Conservation (phyloP, 2,329 filamentous ascomycete species). For the Penicillium psychrosexuale region DNA sequence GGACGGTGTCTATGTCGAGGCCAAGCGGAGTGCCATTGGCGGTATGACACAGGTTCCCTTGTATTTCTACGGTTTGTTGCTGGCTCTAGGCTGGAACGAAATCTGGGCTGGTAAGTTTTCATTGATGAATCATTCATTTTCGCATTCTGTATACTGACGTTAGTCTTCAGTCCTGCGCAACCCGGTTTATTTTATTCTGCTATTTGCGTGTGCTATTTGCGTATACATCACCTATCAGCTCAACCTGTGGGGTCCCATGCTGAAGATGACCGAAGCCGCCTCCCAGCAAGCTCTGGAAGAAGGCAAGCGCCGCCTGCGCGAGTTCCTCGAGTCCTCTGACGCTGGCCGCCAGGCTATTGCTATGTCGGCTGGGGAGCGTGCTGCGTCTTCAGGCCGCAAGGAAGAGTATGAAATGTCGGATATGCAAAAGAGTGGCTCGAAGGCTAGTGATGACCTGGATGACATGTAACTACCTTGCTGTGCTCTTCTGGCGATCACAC, state of each 20-base stretch:
- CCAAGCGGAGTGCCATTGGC: slow-evolving; percentile 93
- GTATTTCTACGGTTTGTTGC: slow-evolving; percentile 87
- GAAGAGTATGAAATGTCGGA: slow-evolving; percentile 60
- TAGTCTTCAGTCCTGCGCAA: slow-evolving; percentile 74
- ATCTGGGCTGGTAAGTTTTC: slow-evolving; percentile 76
- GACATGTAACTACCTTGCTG: slow-evolving; percentile 33
- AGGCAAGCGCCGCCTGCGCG: slow-evolving; percentile 83
- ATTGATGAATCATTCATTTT: slow-evolving; percentile 9
- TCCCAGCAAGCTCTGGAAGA: slow-evolving; percentile 83
- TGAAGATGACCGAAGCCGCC: slow-evolving; percentile 91
- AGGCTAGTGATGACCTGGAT: slow-evolving; percentile 32
- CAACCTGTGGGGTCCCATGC: slow-evolving; percentile 92
- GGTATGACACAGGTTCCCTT: slow-evolving; percentile 90
- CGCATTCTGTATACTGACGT: not conserved
- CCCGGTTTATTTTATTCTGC: slow-evolving; percentile 84
- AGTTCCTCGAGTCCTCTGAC: slow-evolving; percentile 86
- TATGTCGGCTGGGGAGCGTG: slow-evolving; percentile 55
- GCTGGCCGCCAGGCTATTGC: slow-evolving; percentile 78
- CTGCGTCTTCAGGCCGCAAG: slow-evolving; percentile 31
- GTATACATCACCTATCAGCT: slow-evolving; percentile 90
- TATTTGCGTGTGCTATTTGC: slow-evolving; percentile 71
- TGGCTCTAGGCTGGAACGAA: slow-evolving; percentile 98
- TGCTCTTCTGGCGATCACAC: slow-evolving; percentile 6
- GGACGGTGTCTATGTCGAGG: slow-evolving; percentile 96
- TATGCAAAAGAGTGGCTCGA: slow-evolving; percentile 28